Conservation (phyloP, 176 grass and related monocot species). For the Aegilops tauschii region DNA sequence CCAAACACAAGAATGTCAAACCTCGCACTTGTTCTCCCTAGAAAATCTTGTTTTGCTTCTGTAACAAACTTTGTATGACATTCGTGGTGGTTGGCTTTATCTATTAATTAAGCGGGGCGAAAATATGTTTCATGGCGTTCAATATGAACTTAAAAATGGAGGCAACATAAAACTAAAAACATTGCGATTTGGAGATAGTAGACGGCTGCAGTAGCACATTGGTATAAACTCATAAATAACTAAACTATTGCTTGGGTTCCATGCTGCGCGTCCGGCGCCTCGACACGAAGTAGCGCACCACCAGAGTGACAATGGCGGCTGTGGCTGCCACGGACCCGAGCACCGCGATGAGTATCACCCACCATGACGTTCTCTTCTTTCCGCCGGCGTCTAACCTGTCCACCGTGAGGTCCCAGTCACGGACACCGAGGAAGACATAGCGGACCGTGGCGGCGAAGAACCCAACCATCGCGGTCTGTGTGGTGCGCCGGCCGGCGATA, state of each 20-base stretch:
- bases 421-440: conserved; percentile 14
- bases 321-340: neutral
- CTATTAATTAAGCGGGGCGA: no score
- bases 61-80: no score
- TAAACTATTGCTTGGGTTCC: conserved; percentile 1
- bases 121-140: no score
- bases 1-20: no score
- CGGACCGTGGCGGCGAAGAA: conserved; percentile 10
- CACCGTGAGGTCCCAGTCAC: conserved; percentile 20
- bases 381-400: neutral
- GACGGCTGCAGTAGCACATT: no score
- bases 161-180: no score
- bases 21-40: no score
- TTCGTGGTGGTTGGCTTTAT: no score
- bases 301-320: neutral
- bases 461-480: neutral
- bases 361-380: conserved; percentile 8
- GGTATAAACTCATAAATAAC: no score
- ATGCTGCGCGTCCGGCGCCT: neutral
- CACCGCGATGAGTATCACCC: conserved; percentile 16
- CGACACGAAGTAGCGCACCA: neutral
- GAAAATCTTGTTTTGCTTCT: no score
- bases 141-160: no score
- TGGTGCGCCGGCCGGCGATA: neutral
- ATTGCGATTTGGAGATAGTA: no score